Evolutionary conservation across 176 grass and related monocot genomes (phyloP), one percentile per base, ranked within the genome.

Genomic region (Oryza glumipatula): DNA sequence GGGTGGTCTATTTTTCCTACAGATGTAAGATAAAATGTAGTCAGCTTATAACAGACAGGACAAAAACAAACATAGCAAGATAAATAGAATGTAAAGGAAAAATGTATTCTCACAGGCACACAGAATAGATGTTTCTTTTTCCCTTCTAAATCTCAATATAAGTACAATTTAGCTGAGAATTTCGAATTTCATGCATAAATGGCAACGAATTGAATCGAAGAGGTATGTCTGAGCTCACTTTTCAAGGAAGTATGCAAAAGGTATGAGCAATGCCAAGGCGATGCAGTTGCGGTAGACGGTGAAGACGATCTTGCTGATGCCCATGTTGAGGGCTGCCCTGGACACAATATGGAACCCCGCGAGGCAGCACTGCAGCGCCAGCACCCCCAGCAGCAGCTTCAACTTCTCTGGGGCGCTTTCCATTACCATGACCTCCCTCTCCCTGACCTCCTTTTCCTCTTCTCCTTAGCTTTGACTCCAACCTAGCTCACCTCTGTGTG

Each of bases 271-370:
- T 28, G 83, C 65, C 76, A 94, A 83, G 41, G 92, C 92, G 71
- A 91, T 83, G 82, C 69, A 79, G 79, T 94, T 94, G 72, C 92
- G 88, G 45, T 94, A 94, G 13, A 94, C 79, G 28, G 84, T 26
- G 79, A 94, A 94, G 23, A 91, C 92, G 33, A 91, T 75, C 73
- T 91, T 80, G 75, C 92, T 94, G 39, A 94, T 81, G 32, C 92
- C 92, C 83, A 91, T 83, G 74, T 94, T 85, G 46, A 94, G 84
- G 44, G 92, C 92, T 76, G 89, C 78, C 76, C 89, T 91, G 12
- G 89, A 89, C 24, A 94, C 92, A 9, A 94, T 70, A 72, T 94
- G 92, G 68, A 89, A 94, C 48, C 92, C 92, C 79, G 89, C 92
- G 30, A 91, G 80, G 80, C 86, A 94, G 68, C 86, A 82, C 72